Percentiles rank a stretch among this genome's conserved stretches.
phyloP scores from a whole-genome alignment of 192 early-diverging fungal species.

The Coemansia sp. region DNA sequence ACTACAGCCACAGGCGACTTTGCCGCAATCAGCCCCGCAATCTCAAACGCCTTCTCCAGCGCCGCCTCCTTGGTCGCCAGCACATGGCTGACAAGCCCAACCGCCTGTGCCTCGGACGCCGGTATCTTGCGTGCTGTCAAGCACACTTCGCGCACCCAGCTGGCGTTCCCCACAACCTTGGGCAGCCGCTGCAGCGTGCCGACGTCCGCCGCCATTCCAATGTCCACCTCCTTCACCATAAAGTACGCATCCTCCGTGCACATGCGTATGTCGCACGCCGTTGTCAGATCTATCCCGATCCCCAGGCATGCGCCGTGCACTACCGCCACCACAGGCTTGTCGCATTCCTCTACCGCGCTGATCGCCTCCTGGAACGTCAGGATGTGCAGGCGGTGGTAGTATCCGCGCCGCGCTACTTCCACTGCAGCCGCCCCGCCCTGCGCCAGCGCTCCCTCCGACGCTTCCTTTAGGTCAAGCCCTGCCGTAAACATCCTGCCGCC shows the following conservation, averaged over 20 bases:
- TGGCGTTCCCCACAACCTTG: slow-evolving; percentile 88
- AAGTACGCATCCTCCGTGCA: slow-evolving; percentile 76
- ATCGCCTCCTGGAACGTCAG: slow-evolving; percentile 65
- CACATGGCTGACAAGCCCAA: slow-evolving; percentile 64
- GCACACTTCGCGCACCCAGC: slow-evolving; percentile 88
- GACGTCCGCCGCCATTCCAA: slow-evolving; percentile 91
- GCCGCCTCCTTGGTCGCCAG: slow-evolving; percentile 28
- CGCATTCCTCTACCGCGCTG: slow-evolving; percentile 77
- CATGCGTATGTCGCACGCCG: slow-evolving; percentile 91
- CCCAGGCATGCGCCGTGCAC: slow-evolving; percentile 86
- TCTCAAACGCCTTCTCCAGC: slow-evolving; percentile 59
- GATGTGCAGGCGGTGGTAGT: slow-evolving; percentile 52
- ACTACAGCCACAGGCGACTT: slow-evolving; percentile 87
- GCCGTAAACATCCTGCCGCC: slow-evolving; percentile 80
- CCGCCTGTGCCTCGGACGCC: slow-evolving; percentile 60
- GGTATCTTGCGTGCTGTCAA: slow-evolving; percentile 76
- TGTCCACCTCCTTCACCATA: slow-evolving; percentile 88
- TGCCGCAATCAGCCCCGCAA: slow-evolving; percentile 71
- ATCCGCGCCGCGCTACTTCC: slow-evolving; percentile 44
- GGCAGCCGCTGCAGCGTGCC: slow-evolving; percentile 94
- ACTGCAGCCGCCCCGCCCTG: neutral
- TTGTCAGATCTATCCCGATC: slow-evolving; percentile 80
- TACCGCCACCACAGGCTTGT: slow-evolving; percentile 87
- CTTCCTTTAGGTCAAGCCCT: slow-evolving; percentile 79
- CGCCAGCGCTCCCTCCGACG: slow-evolving; percentile 22